phyloP scores from a whole-genome alignment of 768 basidiomycete genomes.

The Porphyrellus cyaneotinctus region DNA sequence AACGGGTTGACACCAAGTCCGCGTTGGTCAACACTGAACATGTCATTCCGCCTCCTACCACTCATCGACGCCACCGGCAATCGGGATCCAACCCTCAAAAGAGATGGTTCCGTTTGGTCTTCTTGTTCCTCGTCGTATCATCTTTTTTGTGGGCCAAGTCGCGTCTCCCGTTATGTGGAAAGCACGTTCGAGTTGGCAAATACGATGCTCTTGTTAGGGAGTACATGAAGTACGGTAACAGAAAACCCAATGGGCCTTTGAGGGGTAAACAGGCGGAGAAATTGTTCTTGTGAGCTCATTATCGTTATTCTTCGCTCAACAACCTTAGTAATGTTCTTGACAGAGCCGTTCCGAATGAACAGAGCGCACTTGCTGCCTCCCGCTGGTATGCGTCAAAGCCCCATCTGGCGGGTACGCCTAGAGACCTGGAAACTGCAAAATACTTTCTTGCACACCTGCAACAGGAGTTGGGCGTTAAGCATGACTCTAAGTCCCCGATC shows the following conservation, averaged over 20 bases:
- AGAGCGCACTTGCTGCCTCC: constrained; percentile 48
- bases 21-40: neutral
- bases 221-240: constrained; percentile 16
- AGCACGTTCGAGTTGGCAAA: constrained; percentile 8
- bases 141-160: constrained; percentile 16
- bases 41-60: constrained; percentile 20
- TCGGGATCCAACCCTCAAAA: constrained; percentile 3
- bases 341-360: constrained; percentile 50
- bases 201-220: constrained; percentile 16
- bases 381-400: constrained; percentile 50
- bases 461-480: constrained; percentile 41
- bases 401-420: constrained; percentile 56
- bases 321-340: neutral
- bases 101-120: constrained; percentile 10
- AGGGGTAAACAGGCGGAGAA: constrained; percentile 39
- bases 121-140: constrained; percentile 8
- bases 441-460: constrained; percentile 52
- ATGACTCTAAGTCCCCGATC: constrained; percentile 36
- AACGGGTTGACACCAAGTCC: constrained; percentile 7
- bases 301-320: neutral
- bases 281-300: constrained; percentile 40
- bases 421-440: constrained; percentile 55
- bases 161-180: neutral
- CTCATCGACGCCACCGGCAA: constrained; percentile 4
- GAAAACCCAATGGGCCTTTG: constrained; percentile 16